Conservation (phyloP, 345 rosid species). For the Populus tremula region DNA sequence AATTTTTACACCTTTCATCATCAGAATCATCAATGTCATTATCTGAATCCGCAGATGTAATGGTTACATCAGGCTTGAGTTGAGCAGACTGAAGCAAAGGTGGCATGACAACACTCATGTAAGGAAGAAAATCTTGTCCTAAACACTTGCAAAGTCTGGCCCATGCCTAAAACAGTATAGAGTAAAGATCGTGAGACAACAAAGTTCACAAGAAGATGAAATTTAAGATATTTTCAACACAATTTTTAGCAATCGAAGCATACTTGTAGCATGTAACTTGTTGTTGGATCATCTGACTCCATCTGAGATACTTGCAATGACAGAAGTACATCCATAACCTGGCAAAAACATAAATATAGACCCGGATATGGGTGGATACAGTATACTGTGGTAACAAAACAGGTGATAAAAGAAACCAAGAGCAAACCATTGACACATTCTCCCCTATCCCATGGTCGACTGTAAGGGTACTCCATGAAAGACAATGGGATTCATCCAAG, state of each 20-base stretch:
- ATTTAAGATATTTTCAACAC: slow-evolving; percentile 2
- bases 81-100: slow-evolving; percentile 97
- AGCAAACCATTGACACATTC: background rate
- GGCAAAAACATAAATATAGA: slow-evolving; percentile 2
- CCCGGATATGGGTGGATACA: background rate
- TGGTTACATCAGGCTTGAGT: slow-evolving; percentile 97
- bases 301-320: slow-evolving; percentile 92
- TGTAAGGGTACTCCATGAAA: background rate
- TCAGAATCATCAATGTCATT: slow-evolving; percentile 88
- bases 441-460: background rate
- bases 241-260: background rate
- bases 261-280: slow-evolving; percentile 98
- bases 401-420: background rate
- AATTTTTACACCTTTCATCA: slow-evolving; percentile 75
- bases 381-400: background rate
- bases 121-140: slow-evolving; percentile 98
- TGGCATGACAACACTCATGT: slow-evolving; percentile 98
- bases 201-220: background rate
- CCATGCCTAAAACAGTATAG: slow-evolving; percentile 69
- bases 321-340: slow-evolving; percentile 99
- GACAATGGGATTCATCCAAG: background rate
- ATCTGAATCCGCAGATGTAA: slow-evolving; percentile 96
- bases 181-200: slow-evolving; percentile 5
- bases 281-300: slow-evolving; percentile 99
- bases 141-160: slow-evolving; percentile 99